Conservation (phyloP, 1,284 basidiomycete genomes). For the Agaricales sp. region DNA sequence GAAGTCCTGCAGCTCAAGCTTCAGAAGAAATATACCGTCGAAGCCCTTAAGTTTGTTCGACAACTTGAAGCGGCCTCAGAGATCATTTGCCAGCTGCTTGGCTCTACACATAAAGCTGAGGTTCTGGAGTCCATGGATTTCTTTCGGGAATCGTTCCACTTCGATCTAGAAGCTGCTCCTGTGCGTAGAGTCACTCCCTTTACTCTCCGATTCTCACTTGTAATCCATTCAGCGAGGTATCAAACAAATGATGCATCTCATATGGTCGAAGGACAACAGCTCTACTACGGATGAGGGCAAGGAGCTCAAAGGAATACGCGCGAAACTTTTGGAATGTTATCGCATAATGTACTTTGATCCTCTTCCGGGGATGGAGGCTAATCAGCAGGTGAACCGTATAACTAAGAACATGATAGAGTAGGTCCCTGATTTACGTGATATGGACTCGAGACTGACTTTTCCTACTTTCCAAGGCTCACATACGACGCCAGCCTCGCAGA, state of each 20-base stretch:
- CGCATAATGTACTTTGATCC: slow-evolving; percentile 84
- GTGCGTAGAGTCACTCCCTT: slow-evolving; percentile 25
- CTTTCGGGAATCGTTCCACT: slow-evolving; percentile 80
- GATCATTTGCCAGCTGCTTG: slow-evolving; percentile 69
- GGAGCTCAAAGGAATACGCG: slow-evolving; percentile 83
- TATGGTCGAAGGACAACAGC: slow-evolving; percentile 93
- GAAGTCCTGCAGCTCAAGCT: slow-evolving; percentile 67
- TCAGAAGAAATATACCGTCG: slow-evolving; percentile 80
- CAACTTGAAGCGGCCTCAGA: slow-evolving; percentile 76
- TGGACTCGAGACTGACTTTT: slow-evolving; percentile 7
- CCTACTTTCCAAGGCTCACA: slow-evolving; percentile 49
- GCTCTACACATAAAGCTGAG: slow-evolving; percentile 87
- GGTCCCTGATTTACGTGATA: slow-evolving; percentile 19
- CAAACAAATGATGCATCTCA: slow-evolving; percentile 94
- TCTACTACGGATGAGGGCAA: slow-evolving; percentile 79
- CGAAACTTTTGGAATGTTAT: slow-evolving; percentile 87
- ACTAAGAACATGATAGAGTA: slow-evolving; percentile 98
- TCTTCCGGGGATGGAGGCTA: slow-evolving; percentile 57
- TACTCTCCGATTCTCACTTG: slow-evolving; percentile 2
- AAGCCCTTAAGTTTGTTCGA: slow-evolving; percentile 82
- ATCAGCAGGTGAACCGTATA: slow-evolving; percentile 87
- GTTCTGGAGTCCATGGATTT: slow-evolving; percentile 95
- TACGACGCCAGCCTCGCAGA: slow-evolving; percentile 91
- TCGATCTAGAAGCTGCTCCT: slow-evolving; percentile 71
- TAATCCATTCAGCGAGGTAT: slow-evolving; percentile 56